Percentiles rank a stretch among this genome's conserved stretches.
Evolutionary conservation across 805 yeast species (phyloP).

Genomic region (Metschnikowia chrysomelidarum): DNA sequence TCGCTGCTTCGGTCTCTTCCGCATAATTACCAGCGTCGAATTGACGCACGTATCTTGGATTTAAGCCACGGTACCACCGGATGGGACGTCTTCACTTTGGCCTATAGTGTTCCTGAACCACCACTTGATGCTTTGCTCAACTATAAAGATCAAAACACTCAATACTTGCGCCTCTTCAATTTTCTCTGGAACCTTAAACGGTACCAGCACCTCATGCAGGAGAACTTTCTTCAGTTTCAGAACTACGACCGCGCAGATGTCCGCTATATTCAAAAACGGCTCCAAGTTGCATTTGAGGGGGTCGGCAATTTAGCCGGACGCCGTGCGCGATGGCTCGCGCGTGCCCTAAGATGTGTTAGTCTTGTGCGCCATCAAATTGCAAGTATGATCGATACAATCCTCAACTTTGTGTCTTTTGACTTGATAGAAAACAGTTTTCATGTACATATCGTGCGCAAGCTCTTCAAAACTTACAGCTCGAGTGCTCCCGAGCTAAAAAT

Average conservation of each 20-base stretch:
- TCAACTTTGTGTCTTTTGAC: slow-evolving; percentile 44
- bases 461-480: slow-evolving; percentile 16
- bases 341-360: slow-evolving; percentile 33
- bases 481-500: slow-evolving; percentile 2
- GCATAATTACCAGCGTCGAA: slow-evolving; percentile 42
- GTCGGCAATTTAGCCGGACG: slow-evolving; percentile 2
- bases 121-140: slow-evolving; percentile 46
- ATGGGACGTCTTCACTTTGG: slow-evolving; percentile 92
- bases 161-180: slow-evolving; percentile 76
- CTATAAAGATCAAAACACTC: slow-evolving; percentile 33
- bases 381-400: slow-evolving; percentile 41
- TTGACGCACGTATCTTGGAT: slow-evolving; percentile 83
- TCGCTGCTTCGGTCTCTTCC: slow-evolving; percentile 47
- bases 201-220: slow-evolving; percentile 49
- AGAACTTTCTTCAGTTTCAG: slow-evolving; percentile 27
- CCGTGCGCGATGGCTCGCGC: slow-evolving; percentile 26
- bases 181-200: slow-evolving; percentile 79
- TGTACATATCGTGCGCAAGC: slow-evolving; percentile 21
- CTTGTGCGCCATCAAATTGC: slow-evolving; percentile 38
- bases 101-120: slow-evolving; percentile 59
- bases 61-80: slow-evolving; percentile 71
- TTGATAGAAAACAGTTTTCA: slow-evolving; percentile 44
- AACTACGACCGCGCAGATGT: slow-evolving; percentile 29
- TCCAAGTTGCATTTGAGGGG: not conserved
- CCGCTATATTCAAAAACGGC: slow-evolving; percentile 14